A percentile compares a stretch with the other conserved stretches of the same genome.
These are phyloP conservation scores for Trametes coccinea DNA, from an alignment of 768 basidiomycete species.

Conservation along the genomic window DNA sequence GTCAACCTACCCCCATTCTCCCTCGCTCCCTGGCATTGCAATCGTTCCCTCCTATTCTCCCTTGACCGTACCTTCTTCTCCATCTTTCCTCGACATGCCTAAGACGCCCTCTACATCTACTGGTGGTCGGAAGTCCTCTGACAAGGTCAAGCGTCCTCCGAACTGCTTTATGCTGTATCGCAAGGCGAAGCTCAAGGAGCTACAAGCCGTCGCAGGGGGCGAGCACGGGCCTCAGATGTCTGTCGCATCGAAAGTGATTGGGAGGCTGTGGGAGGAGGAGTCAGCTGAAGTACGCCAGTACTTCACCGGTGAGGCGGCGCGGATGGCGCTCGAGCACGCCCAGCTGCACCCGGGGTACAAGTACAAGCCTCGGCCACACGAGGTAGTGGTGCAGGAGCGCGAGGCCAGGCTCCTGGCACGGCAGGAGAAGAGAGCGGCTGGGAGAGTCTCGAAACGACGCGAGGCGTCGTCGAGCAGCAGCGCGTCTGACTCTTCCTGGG, in stretches of 20 bases:
- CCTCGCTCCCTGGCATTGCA: no score
- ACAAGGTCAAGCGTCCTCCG: not conserved
- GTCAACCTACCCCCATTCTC: no score
- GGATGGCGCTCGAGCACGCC: slow-evolving; percentile 14
- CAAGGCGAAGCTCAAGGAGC: slow-evolving; percentile 7
- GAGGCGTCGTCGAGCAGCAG: no score
- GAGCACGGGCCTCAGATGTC: slow-evolving; percentile 6
- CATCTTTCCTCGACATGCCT: no score
- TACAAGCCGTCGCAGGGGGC: slow-evolving; percentile 6
- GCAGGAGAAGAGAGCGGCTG: no score
- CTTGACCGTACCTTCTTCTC: no score
- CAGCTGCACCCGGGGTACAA: slow-evolving; percentile 17
- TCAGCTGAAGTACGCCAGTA: not conserved
- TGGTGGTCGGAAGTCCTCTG: not conserved
- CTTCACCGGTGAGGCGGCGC: slow-evolving; percentile 10
- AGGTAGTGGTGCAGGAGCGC: slow-evolving; percentile 4
- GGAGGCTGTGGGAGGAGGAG: slow-evolving; percentile 12
- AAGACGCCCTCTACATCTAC: no score
- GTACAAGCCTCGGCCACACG: slow-evolving; percentile 16
- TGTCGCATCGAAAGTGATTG: slow-evolving; percentile 17
- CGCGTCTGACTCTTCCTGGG: no score
- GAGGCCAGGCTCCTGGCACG: not conserved
- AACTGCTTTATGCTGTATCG: slow-evolving; percentile 20
- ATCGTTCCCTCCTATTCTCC: no score
- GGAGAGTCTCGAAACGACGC: no score